Evolutionary conservation across 2,329 filamentous ascomycete species (phyloP), one percentile per base, ranked within the genome.

Genomic region (Fusarium sp.): DNA sequence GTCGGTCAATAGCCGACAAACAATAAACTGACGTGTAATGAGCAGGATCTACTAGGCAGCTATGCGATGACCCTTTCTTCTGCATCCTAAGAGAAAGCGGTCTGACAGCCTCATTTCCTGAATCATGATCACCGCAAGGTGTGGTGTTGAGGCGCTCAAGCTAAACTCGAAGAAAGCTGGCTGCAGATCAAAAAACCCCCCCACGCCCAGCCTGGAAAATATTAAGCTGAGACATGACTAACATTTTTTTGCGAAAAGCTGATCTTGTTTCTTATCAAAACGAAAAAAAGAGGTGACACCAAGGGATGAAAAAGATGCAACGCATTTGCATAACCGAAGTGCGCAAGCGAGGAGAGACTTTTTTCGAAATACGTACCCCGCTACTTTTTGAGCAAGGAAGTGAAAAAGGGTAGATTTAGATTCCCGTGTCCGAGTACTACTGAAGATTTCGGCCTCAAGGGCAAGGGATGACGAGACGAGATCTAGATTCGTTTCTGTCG

Each of bases 211-310:
- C 27, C 33, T 31, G 46, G 38, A 49, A 61, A n/a, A 58, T 31
- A 60, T 65, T 55, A 54, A 60, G 34, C 50, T 20, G 36, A 42
- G 61, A 18, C 18, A 63, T 53, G 27, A 65, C 27, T 38, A 40
- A 59, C 23, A 27, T 29, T 51, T 9, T 25, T 23, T 42, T 42
- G 38, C 38, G 18, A 42, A 42, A 42, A 23, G 46, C 27, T 31
- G 46, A 20, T 31, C 14, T 10, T 46, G 18, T n/a, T 46, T 46
- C 42, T 46, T 46, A 46, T 46, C 42, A 46, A 46, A 29, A 29
- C 25, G 1, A 23, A 10, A 29, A 46, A 46, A n/a, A 44, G 20
- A 46, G 14, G 42, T 46, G 23, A 46, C 40, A 25, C 42, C 20
- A 16, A 46, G 20, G 42, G 20, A 46, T 46, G 23, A 25, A 25